Percentiles rank a stretch among this genome's conserved stretches.
phyloP scores from a whole-genome alignment of 2,329 filamentous ascomycete genomes.

The Lasiodiplodia sp. region DNA sequence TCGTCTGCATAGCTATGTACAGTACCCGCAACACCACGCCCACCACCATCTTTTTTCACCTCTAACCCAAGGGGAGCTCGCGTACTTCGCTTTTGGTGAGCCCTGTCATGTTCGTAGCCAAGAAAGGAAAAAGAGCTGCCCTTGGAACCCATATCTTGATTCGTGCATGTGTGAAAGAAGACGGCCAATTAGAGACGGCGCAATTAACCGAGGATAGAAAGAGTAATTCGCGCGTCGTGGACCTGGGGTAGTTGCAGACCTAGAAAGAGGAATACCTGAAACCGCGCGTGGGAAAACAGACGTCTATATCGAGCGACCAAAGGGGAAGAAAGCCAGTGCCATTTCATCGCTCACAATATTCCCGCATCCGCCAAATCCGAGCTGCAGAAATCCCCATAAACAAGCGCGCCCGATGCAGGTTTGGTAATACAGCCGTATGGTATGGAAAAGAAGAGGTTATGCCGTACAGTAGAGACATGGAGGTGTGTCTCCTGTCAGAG shows the following conservation, averaged over 20 bases:
- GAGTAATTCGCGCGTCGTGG: constrained; percentile 1
- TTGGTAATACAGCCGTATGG: constrained; percentile 28
- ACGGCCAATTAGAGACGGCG: constrained; percentile 12
- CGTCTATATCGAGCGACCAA: constrained; percentile 21
- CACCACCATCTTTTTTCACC: constrained; percentile 6
- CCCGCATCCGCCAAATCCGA: constrained; percentile 24
- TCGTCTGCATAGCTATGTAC: constrained; percentile 29
- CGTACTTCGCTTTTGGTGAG: constrained; percentile 12
- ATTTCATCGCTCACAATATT: constrained; percentile 28
- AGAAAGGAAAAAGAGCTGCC: constrained; percentile 13
- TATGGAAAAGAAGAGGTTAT: constrained; percentile 24
- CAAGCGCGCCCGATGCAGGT: constrained; percentile 28
- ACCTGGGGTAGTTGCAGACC: constrained; percentile 9
- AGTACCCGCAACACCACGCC: constrained; percentile 25
- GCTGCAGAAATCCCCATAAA: constrained; percentile 6
- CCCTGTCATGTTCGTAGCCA: constrained; percentile 15
- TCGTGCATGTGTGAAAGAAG: constrained; percentile 4
- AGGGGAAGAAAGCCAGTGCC: constrained; percentile 8
- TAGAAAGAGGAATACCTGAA: constrained; percentile 12
- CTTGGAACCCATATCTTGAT: constrained; percentile 13
- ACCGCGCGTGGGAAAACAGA: constrained; percentile 15
- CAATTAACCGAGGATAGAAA: constrained; percentile 20
- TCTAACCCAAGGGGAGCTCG: constrained; percentile 20
- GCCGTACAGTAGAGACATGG: constrained; percentile 23
- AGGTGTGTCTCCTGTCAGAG: not conserved